Base-by-base conservation (phyloP, 2,329 filamentous ascomycete species). In the Penicillium sp. region DNA sequence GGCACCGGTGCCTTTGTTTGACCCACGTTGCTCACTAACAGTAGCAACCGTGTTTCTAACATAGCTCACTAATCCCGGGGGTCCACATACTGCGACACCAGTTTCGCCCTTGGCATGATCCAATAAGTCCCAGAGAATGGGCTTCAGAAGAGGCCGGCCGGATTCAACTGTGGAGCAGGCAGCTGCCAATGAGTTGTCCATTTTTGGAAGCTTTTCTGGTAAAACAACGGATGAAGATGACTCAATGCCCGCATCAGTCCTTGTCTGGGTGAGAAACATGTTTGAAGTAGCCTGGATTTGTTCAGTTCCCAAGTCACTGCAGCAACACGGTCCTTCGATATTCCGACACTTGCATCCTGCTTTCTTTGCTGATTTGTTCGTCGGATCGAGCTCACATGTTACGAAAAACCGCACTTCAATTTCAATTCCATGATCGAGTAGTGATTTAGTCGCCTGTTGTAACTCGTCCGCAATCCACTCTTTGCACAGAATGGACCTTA, bases 381-480 rank as follows among this genome's bases (percentile, higher is more conserved):
- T n/a, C 22, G 39, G 31, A 2, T 51, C 49, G 2, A 36, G 18
- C 10, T 44, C 49, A 20, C 49, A 51, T 2, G 51, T 54, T 10
- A 48, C 51, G 27, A 48, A 54, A 8, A 51, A 40, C 22, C 41
- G 48, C 13, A 54, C 20, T 25, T 51, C 44, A 22, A 50, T 16
- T 22, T 39, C 30, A 31, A 51, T 38, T 28, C 48, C 44, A 10
- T 40, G 25, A 14, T 45, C 24, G 25, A 27, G 16, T 2, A 53
- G 51, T 14, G 39, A 22, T 9, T 42, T 28, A 2, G n/a, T 42
- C 14, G 51, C 51, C 18, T 35, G 24, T 16, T 36, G 42, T 30
- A 53, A 22, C 22, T 54, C 48, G n/a, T 51, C 28, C 6, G 40
- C 33, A 11, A 57, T 35, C 55, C 52, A 57, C 18, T 51, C 46